Evolutionary conservation across 331 rosid species (phyloP), one percentile per base, ranked within the genome.

Genomic region (Arachis monticola): DNA sequence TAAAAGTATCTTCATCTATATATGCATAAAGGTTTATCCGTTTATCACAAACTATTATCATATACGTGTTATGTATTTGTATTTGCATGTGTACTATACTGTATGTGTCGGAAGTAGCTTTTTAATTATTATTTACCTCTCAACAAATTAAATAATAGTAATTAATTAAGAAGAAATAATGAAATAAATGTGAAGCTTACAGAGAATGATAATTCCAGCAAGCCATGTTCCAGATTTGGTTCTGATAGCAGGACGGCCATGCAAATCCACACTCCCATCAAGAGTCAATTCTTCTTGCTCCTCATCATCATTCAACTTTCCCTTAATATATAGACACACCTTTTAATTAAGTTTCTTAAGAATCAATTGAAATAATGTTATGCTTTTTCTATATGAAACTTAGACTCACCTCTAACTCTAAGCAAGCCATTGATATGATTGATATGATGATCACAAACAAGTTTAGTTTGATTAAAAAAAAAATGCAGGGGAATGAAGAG

Each of bases 241-340:
- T 82, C 90, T 85, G 73, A 92, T 89, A 30, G 99, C 98, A 11
- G 97, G 93, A 27, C 77, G 87, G 58, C 90, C 91, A 32, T 90
- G 92, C 85, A 81, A 81, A 58, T 89, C 96, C 50, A 95, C 92
- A 47, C 86, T 87, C 6, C 99, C 97, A 75, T 95, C 99, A 67
- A 89, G 90, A 83, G 97, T 87, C 74, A 73, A 11, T 10, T 66
- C 90, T 63, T 86, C 89, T 60, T 80, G 64, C 63, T 88, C 92
- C 67, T 88, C 91, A 59, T 88, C 91, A 67, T 90, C 92, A 60
- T 82, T 83, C 57, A 75, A 83, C 56, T 85, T 84, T 5, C 41
- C 66, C 90, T 87, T 78, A 64, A n/a, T 44, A 44, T 44, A 44
- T 44, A 44, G 4, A 44, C 38, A 32, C 38, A 32, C 2, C 4